Evolutionary conservation across 352 stramenopile species (phyloP), one percentile per base, ranked within the genome.

Genomic region (Elongisporangium prolatum): DNA sequence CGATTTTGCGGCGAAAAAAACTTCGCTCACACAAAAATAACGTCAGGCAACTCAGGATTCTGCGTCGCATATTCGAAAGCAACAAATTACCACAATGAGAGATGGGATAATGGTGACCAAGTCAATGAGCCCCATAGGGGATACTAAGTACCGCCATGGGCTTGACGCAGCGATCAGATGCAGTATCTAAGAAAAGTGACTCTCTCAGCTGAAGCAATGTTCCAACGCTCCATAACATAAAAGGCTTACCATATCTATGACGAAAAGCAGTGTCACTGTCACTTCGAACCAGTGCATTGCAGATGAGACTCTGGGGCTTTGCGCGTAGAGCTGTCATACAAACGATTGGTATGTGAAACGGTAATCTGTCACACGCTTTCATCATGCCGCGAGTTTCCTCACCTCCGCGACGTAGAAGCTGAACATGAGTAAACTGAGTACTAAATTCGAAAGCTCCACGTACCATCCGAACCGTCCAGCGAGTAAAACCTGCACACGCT

Each of bases 21-120:
- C 80, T 89, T 25, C 17, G 52, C 48, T 6, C 38, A 55, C 21
- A 13, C 52, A 57, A 38, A 38, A 37, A n/a, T 22, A 21, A 48
- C 47, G 17, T 3, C 25, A 28, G 1, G 7, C 24, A 20, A 21
- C n/a, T n/a, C n/a, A n/a, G n/a, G n/a, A n/a, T n/a, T n/a, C n/a
- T n/a, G n/a, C n/a, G n/a, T n/a, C n/a, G n/a, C n/a, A n/a, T n/a
- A n/a, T n/a, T n/a, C n/a, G n/a, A n/a, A n/a, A n/a, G n/a, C 16
- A 49, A 24, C 9, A 14, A 53, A 63, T 24, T 50, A 87, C 78
- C 57, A 91, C 71, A 52, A 91, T 66, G 20, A 89, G 60, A 16
- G 78, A 74, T 17, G 80, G 80, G 7, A 87, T 74, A 49, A 89
- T 86, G 17, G 80, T 91, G 37, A 89, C 60, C n/a, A 91, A 48